These are phyloP conservation scores for Punctularia strigosozonata DNA, from an alignment of 768 basidiomycete species.

Conservation along the genomic window DNA sequence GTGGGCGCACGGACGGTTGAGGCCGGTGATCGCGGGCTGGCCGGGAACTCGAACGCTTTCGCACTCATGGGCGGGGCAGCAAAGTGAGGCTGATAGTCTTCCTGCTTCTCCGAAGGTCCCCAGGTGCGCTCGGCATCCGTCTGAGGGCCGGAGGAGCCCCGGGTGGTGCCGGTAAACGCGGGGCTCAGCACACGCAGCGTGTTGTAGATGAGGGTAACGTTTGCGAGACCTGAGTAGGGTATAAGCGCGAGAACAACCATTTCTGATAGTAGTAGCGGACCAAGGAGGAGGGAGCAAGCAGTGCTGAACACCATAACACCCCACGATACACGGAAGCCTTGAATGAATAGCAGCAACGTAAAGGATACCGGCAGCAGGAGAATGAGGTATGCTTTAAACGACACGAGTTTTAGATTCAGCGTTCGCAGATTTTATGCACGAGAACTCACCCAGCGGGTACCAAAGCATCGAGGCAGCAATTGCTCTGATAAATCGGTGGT, in stretches of 20 bases:
- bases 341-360: constrained; percentile 32
- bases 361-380: constrained; percentile 50
- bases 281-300: constrained; percentile 39
- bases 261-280: constrained; percentile 32
- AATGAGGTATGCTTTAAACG: constrained; percentile 39
- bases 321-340: constrained; percentile 36
- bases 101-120: constrained; percentile 8
- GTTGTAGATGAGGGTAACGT: constrained; percentile 57
- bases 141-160: background rate
- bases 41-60: too few species aligned
- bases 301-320: constrained; percentile 36
- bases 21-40: too few species aligned
- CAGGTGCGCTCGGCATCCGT: constrained; percentile 14
- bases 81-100: too few species aligned
- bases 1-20: too few species aligned
- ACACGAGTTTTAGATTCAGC: constrained; percentile 4
- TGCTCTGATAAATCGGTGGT: constrained; percentile 48
- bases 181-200: constrained; percentile 52
- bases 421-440: background rate
- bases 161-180: constrained; percentile 26
- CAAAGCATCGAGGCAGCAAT: constrained; percentile 62
- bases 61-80: too few species aligned
- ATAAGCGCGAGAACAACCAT: constrained; percentile 1
- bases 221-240: constrained; percentile 37
- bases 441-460: constrained; percentile 46